Base-by-base conservation (phyloP, 352 stramenopile genomes). In the Elongisporangium anandrum region DNA sequence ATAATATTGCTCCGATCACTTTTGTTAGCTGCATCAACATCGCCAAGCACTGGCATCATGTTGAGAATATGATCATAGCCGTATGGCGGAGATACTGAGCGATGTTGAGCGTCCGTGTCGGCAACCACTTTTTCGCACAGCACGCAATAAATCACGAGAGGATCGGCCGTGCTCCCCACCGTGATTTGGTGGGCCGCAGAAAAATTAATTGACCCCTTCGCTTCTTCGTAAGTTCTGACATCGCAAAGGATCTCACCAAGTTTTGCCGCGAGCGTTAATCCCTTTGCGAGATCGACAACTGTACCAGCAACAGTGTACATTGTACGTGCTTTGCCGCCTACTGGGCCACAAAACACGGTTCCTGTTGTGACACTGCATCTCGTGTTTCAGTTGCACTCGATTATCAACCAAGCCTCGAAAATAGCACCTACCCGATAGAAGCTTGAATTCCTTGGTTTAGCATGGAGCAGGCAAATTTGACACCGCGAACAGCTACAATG, bases 271-370 rank as follows among this genome's bases (percentile, higher is more conserved):
- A 74, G 70, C 87, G 95, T 96, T 8, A 96, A 63, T 3, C 87
- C 70, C 21, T 83, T 81, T 13, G 85, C 77, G 9, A 96, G 50
- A 56, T 96, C 94, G 56, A 96, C 90, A 2, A 88, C 77, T 26
- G 94, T 81, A 1, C 87, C 87, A 13, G 94, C 83, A 5, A 94
- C 84, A 0, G 85, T 85, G 39, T 92, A 96, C 48, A 94, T 85
- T n/a, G 79, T 78, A 9, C 87, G 77, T 29, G 79, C 69, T 21
- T 67, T 66, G 50, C 79, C 91, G 4, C 85, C 86, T 20, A 95
- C 77, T 2, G 83, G 86, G 4, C 81, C 81, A 53, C 83, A 91
- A 56, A 86, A 88, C 3, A 78, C 82, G 19, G 80, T 85, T 1
- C 80, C 82, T 13, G 82, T 87, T 21, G 82, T 92, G 7, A 92